Conservation (phyloP, 192 early-diverging fungal species). For the Thamnidium elegans region DNA sequence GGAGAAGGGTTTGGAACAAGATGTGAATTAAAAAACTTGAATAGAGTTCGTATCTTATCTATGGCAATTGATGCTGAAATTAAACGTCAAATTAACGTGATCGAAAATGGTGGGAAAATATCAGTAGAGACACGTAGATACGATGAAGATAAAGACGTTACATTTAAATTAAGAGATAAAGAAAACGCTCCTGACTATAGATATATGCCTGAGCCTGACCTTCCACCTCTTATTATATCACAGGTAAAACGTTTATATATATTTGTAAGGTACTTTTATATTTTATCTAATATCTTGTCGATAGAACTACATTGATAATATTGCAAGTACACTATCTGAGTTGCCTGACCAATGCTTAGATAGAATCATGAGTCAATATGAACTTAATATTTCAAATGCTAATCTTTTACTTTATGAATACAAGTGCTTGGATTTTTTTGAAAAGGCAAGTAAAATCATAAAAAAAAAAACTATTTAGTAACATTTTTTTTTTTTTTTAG, state of each 20-base stretch:
- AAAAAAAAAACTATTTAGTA: constrained; percentile 15
- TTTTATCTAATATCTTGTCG: background rate
- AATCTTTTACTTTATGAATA: constrained; percentile 68
- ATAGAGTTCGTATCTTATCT: constrained; percentile 66
- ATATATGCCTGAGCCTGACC: constrained; percentile 85
- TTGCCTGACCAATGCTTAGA: constrained; percentile 61
- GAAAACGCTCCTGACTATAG: constrained; percentile 87
- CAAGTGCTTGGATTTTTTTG: constrained; percentile 75
- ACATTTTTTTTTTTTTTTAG: constrained; percentile 6
- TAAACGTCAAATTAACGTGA: constrained; percentile 61
- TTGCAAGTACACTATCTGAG: constrained; percentile 61
- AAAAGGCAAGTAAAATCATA: constrained; percentile 43
- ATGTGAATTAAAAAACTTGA: constrained; percentile 81
- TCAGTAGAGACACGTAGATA: constrained; percentile 80
- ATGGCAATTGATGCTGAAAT: constrained; percentile 81
- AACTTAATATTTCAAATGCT: constrained; percentile 54
- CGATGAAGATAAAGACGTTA: constrained; percentile 58
- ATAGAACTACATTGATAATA: constrained; percentile 43
- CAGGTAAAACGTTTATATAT: constrained; percentile 21
- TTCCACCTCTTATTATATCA: constrained; percentile 53
- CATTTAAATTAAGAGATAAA: constrained; percentile 73
- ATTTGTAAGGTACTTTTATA: background rate
- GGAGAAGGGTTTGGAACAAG: constrained; percentile 57
- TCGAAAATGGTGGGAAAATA: constrained; percentile 54
- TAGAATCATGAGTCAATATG: constrained; percentile 59